A percentile compares a stretch with the other conserved stretches of the same genome.
These are phyloP conservation scores for Stylonectria norvegica DNA, from an alignment of 2,329 filamentous ascomycete genomes.

Conservation along the genomic window DNA sequence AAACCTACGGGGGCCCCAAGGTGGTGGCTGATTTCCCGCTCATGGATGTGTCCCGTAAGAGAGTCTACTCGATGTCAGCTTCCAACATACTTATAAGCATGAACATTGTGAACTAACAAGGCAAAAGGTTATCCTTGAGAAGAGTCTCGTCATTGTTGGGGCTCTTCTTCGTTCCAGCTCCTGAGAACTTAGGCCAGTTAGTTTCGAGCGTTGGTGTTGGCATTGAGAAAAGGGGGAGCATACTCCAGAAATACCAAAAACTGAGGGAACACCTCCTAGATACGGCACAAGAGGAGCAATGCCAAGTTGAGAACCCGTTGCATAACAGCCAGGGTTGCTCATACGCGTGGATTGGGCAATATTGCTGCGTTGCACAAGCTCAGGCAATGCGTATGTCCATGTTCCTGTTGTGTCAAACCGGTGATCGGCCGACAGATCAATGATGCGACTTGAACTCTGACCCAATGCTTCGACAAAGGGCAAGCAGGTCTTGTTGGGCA, in stretches of 20 bases:
- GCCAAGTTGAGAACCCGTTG: conserved; percentile 86
- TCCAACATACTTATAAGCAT: background rate
- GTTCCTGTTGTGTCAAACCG: conserved; percentile 66
- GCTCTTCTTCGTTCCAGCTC: too few relatives aligned
- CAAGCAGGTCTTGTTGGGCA: conserved; percentile 92
- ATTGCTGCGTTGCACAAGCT: conserved; percentile 72
- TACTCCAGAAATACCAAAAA: conserved; percentile 81
- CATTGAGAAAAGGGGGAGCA: background rate
- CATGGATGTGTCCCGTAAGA: conserved; percentile 84
- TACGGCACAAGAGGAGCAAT: conserved; percentile 77
- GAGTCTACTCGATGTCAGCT: background rate
- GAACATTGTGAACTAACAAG: too few relatives aligned
- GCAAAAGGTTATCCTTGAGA: too few relatives aligned
- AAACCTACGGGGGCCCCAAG: conserved; percentile 75
- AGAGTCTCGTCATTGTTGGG: too few relatives aligned
- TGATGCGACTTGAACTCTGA: conserved; percentile 59
- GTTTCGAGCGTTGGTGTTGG: background rate
- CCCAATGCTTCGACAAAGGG: conserved; percentile 86
- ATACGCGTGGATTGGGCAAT: conserved; percentile 80
- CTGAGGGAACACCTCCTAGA: conserved; percentile 72
- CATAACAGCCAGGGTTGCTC: conserved; percentile 91
- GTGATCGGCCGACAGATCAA: conserved; percentile 94
- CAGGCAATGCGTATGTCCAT: conserved; percentile 82
- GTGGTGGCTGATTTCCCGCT: conserved; percentile 81
- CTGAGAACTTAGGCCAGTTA: background rate